Conservation (phyloP, 2,329 filamentous ascomycete genomes). For the Phoma sp. region DNA sequence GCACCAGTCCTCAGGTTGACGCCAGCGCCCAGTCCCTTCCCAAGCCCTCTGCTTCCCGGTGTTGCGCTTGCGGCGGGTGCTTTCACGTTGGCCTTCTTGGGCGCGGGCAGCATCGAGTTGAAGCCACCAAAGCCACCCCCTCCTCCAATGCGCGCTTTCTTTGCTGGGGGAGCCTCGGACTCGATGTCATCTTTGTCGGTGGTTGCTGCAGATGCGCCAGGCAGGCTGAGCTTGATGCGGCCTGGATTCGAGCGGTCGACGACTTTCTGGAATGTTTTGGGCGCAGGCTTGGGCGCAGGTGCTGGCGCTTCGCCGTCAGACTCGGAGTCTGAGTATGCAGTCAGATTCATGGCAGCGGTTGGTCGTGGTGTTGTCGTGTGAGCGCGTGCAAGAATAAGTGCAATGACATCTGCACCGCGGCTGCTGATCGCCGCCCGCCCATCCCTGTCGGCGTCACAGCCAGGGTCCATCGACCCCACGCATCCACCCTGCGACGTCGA, state of each 20-base stretch:
- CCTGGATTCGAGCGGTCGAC: slow-evolving; percentile 81
- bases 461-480: slow-evolving; percentile 23
- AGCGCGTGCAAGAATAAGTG: neutral
- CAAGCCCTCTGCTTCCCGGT: slow-evolving; percentile 43
- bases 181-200: slow-evolving; percentile 52
- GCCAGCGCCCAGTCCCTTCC: slow-evolving; percentile 58
- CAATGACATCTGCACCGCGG: slow-evolving; percentile 7
- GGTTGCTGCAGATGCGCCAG: slow-evolving; percentile 58
- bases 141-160: slow-evolving; percentile 70
- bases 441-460: slow-evolving; percentile 23
- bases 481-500: neutral
- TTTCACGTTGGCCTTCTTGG: slow-evolving; percentile 64
- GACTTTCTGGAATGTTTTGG: slow-evolving; percentile 77
- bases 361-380: slow-evolving; percentile 4
- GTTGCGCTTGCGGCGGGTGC: slow-evolving; percentile 34
- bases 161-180: slow-evolving; percentile 64
- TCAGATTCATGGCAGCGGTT: slow-evolving; percentile 69
- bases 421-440: slow-evolving; percentile 22
- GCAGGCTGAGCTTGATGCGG: slow-evolving; percentile 84
- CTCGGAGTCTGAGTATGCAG: slow-evolving; percentile 82
- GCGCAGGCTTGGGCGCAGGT: slow-evolving; percentile 51
- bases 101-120: slow-evolving; percentile 84
- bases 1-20: slow-evolving; percentile 84
- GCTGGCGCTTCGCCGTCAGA: slow-evolving; percentile 66
- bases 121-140: slow-evolving; percentile 78